Base-by-base conservation (phyloP, 306 rosid species). In the Vachellia pachyceras region DNA sequence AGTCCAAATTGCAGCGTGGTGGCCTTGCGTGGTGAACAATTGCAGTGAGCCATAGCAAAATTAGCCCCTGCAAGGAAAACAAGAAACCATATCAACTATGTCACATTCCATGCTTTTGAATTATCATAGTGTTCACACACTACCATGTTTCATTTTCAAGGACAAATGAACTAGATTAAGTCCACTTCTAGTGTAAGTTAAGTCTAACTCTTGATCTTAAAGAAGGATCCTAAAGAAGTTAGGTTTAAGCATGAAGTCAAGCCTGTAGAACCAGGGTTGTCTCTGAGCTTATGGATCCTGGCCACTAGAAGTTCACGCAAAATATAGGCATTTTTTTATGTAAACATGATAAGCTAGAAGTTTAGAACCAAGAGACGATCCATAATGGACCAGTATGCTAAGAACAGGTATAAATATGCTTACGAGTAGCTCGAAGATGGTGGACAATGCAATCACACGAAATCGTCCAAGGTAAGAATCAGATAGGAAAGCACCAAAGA, bases 391-490 rank as follows among this genome's bases (percentile, higher is more conserved):
- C 33, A 29, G 33, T 29, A 29, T 29, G 33, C 33, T 2, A 22
- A 60, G 67, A 60, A 25, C 39, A 60, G 7, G 7, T 60, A 14
- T 33, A 58, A 35, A 25, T 39, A 25, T 72, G 15, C 88, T 87
- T 86, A 92, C 97, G 23, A 85, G 60, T 60, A 92, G 89, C 61
- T 87, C 80, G 45, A 83, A n/a, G 72, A 91, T 4, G 13, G 77
- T 73, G 74, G 85, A 94, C 7, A 69, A 78, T 33, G 90, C 80
- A 45, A 94, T 90, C 41, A 87, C 89, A 47, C 81, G 91, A 82
- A 91, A 94, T 42, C 97, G 84, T 64, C 97, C 97, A 22, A 91
- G 84, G 85, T 66, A 72, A 78, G 97, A 29, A 91, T 92, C 94
- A 37, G 98, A 86, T 57, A 94, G 84, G 74, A 91, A 87, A 85